phyloP scores from a whole-genome alignment of 441 rosid species.

The Syzygium syzygioides region DNA sequence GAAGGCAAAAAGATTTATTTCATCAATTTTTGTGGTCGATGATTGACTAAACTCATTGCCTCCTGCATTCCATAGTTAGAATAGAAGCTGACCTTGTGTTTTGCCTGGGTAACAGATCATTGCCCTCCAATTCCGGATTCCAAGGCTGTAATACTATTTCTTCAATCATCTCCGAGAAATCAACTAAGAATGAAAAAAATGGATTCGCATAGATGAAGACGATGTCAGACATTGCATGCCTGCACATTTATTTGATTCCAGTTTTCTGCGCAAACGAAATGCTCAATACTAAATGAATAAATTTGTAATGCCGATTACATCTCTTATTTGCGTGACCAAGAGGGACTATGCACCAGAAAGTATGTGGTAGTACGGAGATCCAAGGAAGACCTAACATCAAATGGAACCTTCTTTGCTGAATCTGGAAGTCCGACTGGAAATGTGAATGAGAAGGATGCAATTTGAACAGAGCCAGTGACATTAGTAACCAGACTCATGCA shows the following conservation, averaged over 20 bases:
- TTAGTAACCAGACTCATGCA: slow-evolving; percentile 29
- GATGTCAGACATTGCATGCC: not conserved
- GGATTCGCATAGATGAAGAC: not conserved
- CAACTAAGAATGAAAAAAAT: not conserved
- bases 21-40: slow-evolving; percentile 39
- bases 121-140: not conserved
- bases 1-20: not conserved
- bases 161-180: not conserved
- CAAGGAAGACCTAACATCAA: slow-evolving; percentile 34
- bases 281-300: not conserved
- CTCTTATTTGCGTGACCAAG: slow-evolving; percentile 25
- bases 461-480: slow-evolving; percentile 34
- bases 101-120: slow-evolving; percentile 6
- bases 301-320: not conserved
- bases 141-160: not conserved
- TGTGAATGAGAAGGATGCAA: slow-evolving; percentile 11
- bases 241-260: not conserved
- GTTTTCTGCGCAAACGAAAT: not conserved
- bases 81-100: slow-evolving; percentile 2
- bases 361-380: slow-evolving; percentile 53
- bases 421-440: slow-evolving; percentile 17
- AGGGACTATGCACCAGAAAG: slow-evolving; percentile 26
- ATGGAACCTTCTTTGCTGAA: slow-evolving; percentile 39
- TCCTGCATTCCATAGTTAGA: slow-evolving; percentile 41
- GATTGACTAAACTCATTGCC: slow-evolving; percentile 78